A percentile compares a stretch with the other conserved stretches of the same genome.
These are phyloP conservation scores for Yamadazyma taylorii DNA, from an alignment of 1,139 yeast genomes.

Conservation along the genomic window DNA sequence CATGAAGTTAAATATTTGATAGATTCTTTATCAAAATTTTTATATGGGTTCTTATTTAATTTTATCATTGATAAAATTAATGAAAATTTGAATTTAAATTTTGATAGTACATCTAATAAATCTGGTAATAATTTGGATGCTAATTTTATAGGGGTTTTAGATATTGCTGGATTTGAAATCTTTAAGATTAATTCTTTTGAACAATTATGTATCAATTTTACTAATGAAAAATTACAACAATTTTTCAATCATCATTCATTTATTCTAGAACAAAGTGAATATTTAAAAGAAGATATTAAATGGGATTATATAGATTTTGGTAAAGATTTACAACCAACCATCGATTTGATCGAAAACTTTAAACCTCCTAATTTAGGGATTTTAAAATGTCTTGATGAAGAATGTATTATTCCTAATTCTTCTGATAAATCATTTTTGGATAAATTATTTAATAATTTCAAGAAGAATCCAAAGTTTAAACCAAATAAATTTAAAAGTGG, in stretches of 20 bases:
- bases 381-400: slow-evolving; percentile 89
- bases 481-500: slow-evolving; percentile 71
- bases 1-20: slow-evolving; percentile 77
- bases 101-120: slow-evolving; percentile 14
- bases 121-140: not conserved
- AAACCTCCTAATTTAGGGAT: slow-evolving; percentile 74
- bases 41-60: slow-evolving; percentile 84
- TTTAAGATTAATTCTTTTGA: slow-evolving; percentile 91
- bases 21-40: slow-evolving; percentile 84
- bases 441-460: slow-evolving; percentile 69
- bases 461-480: slow-evolving; percentile 58
- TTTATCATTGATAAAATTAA: slow-evolving; percentile 77
- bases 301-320: slow-evolving; percentile 98
- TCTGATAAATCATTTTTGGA: slow-evolving; percentile 82
- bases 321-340: slow-evolving; percentile 92
- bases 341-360: slow-evolving; percentile 75
- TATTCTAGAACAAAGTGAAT: slow-evolving; percentile 94
- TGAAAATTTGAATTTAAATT: slow-evolving; percentile 48
- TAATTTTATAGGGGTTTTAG: slow-evolving; percentile 87
- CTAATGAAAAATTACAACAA: slow-evolving; percentile 95
- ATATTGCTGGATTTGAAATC: slow-evolving; percentile 97
- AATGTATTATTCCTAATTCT: slow-evolving; percentile 91
- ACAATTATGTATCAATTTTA: slow-evolving; percentile 93
- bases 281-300: slow-evolving; percentile 85
- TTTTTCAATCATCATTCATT: slow-evolving; percentile 98